Evolutionary conservation across 164 flowering plant genomes (phyloP).

Genomic region (Tetrastigma voinierianum): DNA sequence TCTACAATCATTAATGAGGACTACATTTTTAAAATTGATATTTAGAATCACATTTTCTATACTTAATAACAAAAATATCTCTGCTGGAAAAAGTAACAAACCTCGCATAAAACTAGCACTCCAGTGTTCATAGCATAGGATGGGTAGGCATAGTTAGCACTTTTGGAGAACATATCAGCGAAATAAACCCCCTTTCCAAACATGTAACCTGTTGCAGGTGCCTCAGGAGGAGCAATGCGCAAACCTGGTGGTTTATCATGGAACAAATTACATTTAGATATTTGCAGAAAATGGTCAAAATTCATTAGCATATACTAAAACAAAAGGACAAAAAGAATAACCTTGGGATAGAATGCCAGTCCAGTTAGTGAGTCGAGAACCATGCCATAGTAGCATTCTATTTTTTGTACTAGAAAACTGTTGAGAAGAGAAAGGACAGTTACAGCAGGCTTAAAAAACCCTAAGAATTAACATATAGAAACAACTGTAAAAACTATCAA

Average conservation of each 20-base stretch:
- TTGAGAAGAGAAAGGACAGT: constrained; percentile 7
- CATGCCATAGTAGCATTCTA: constrained; percentile 96
- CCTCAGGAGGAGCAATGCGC: constrained; percentile 98
- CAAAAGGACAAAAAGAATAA: constrained; percentile 11
- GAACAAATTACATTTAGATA: constrained; percentile 7
- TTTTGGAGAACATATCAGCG: constrained; percentile 99
- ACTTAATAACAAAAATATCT: background rate
- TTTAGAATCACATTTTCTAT: too few relatives aligned
- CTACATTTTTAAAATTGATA: too few relatives aligned
- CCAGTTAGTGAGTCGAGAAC: constrained; percentile 97
- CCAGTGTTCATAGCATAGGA: constrained; percentile 42
- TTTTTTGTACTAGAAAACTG: constrained; percentile 72
- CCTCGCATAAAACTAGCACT: constrained; percentile 95
- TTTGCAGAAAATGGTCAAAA: background rate
- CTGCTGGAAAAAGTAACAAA: constrained; percentile 18
- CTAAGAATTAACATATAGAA: background rate
- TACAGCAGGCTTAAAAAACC: background rate
- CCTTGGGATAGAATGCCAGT: constrained; percentile 94
- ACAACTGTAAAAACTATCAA: background rate
- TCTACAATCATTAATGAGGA: too few relatives aligned
- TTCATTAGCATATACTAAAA: background rate
- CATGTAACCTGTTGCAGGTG: constrained; percentile 94
- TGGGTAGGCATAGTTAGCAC: constrained; percentile 91
- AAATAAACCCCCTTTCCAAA: constrained; percentile 98
- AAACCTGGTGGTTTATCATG: constrained; percentile 47